These are phyloP conservation scores for Paraphaeosphaeria sporulosa DNA, from an alignment of 2,329 filamentous ascomycete species.

Conservation along the genomic window DNA sequence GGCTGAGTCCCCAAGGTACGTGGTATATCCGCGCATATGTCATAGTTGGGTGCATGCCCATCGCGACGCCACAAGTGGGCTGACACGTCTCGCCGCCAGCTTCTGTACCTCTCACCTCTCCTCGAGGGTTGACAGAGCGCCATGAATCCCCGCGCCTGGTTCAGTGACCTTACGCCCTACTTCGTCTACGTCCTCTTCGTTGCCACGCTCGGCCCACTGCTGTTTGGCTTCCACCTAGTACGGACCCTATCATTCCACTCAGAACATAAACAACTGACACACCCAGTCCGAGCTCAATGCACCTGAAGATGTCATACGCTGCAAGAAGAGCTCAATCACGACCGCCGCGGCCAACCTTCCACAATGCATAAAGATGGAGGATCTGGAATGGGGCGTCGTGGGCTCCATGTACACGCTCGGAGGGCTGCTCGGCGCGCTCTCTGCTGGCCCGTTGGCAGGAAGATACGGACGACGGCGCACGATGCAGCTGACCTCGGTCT, in stretches of 20 bases:
- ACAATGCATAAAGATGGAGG: constrained; percentile 88
- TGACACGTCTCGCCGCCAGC: constrained; percentile 22
- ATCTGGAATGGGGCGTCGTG: constrained; percentile 81
- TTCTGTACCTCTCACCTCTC: constrained; percentile 13
- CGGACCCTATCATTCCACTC: constrained; percentile 13
- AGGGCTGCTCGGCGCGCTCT: constrained; percentile 82
- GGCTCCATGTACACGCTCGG: constrained; percentile 92
- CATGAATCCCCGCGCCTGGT: constrained; percentile 50
- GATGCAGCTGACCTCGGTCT: constrained; percentile 78
- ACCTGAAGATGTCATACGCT: constrained; percentile 91
- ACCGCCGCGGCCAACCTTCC: constrained; percentile 57
- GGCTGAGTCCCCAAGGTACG: background rate
- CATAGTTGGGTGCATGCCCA: constrained; percentile 9
- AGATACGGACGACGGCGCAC: constrained; percentile 75
- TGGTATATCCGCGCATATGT: background rate
- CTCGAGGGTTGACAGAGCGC: constrained; percentile 14
- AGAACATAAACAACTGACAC: constrained; percentile 13
- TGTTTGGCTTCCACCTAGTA: constrained; percentile 95
- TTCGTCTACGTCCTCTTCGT: constrained; percentile 78
- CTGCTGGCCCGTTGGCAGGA: constrained; percentile 80
- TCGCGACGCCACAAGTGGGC: constrained; percentile 15
- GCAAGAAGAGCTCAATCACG: constrained; percentile 67
- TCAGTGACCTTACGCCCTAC: constrained; percentile 71
- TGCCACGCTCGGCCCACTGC: constrained; percentile 84
- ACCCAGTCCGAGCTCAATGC: constrained; percentile 89